Evolutionary conservation across 2,329 filamentous ascomycete genomes (phyloP).

Genomic region (Diplodia sapinea): DNA sequence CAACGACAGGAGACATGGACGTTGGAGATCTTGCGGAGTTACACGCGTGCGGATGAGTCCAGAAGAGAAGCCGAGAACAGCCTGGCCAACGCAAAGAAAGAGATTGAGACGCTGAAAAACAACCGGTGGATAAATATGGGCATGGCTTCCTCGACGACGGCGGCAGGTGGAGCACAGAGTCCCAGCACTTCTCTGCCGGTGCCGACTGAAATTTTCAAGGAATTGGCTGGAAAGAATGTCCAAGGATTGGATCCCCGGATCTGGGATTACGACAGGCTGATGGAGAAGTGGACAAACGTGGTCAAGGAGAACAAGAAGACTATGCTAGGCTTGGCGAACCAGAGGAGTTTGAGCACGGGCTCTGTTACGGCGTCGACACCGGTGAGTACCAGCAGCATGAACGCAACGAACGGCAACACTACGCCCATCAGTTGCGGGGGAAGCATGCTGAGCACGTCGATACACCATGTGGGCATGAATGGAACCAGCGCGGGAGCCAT

Average conservation of each 20-base stretch:
- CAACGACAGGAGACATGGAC: constrained; percentile 54
- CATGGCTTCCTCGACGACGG: constrained; percentile 27
- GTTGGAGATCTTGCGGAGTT: constrained; percentile 54
- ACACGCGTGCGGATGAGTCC: constrained; percentile 49
- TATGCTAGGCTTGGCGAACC: constrained; percentile 42
- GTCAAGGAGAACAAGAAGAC: constrained; percentile 43
- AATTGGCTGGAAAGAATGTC: constrained; percentile 44
- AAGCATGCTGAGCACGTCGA: constrained; percentile 1
- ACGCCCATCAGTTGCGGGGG: constrained; percentile 14
- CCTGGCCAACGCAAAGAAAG: constrained; percentile 49
- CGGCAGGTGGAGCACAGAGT: constrained; percentile 31
- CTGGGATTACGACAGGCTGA: constrained; percentile 50
- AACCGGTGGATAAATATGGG: constrained; percentile 39
- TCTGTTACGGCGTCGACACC: constrained; percentile 15
- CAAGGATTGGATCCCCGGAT: constrained; percentile 44
- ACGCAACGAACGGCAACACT: not conserved
- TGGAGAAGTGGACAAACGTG: constrained; percentile 48
- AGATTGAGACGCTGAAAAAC: constrained; percentile 50
- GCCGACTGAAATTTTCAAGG: constrained; percentile 46
- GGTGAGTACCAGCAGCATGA: not conserved
- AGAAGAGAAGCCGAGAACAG: constrained; percentile 46
- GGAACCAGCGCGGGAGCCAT: constrained; percentile 12
- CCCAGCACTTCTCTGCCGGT: constrained; percentile 47
- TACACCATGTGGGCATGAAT: constrained; percentile 18
- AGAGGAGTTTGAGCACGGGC: constrained; percentile 40